Percentiles rank a stretch among this genome's conserved stretches.
These are phyloP conservation scores for Scorias spongiosa DNA, from an alignment of 2,329 filamentous ascomycete species.

Conservation along the genomic window DNA sequence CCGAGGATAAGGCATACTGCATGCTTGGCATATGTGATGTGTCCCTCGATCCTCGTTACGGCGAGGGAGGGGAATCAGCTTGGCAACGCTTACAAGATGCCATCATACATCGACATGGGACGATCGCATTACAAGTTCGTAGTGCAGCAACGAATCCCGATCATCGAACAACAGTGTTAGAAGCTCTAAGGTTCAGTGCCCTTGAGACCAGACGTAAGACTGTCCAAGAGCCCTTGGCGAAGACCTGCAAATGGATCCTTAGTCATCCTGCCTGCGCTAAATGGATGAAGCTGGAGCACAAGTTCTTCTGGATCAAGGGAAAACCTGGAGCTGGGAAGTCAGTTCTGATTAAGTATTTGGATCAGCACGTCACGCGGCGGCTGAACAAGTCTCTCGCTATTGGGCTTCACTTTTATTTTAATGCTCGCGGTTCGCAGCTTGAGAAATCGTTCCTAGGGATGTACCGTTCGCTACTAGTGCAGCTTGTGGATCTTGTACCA, in stretches of 20 bases:
- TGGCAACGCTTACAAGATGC: conserved; percentile 4
- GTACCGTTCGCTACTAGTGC: conserved; percentile 35
- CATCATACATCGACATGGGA: conserved; percentile 1
- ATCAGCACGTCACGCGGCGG: conserved; percentile 3
- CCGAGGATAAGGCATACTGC: conserved; percentile 15
- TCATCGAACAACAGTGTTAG: background rate
- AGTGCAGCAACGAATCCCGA: conserved; percentile 5
- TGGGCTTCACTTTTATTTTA: conserved; percentile 32
- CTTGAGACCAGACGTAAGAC: conserved; percentile 24
- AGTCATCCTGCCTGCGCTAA: conserved; percentile 18
- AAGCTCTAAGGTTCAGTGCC: conserved; percentile 22
- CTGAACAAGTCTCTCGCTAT: conserved; percentile 4
- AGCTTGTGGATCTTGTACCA: conserved; percentile 26
- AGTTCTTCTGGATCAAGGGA: conserved; percentile 26
- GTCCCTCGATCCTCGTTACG: conserved; percentile 15
- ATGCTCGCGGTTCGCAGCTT: conserved; percentile 28
- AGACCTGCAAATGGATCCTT: conserved; percentile 31
- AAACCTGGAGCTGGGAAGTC: conserved; percentile 26
- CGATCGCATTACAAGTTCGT: conserved; percentile 1
- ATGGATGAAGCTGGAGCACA: conserved; percentile 23
- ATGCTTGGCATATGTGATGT: conserved; percentile 13
- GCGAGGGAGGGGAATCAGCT: conserved; percentile 11
- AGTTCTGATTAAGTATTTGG: conserved; percentile 22
- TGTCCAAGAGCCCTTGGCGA: conserved; percentile 23
- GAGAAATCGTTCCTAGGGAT: conserved; percentile 34